Conservation (phyloP, 169 alveolate species). For the Cryptosporidium muris region DNA sequence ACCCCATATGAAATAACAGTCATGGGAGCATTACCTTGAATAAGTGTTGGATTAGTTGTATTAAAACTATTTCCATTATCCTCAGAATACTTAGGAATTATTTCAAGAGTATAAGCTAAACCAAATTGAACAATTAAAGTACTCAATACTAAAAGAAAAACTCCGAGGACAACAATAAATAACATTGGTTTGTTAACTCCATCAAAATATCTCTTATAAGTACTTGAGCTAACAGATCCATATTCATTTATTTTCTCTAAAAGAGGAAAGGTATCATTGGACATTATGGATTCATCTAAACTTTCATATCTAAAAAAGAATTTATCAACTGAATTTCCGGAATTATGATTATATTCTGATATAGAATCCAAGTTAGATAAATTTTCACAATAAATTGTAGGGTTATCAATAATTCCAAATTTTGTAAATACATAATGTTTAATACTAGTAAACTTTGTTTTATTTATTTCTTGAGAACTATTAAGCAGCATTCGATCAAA, state of each 20-base stretch:
- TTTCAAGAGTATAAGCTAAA: conserved; percentile 26
- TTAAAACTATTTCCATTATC: neutral
- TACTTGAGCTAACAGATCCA: conserved; percentile 50
- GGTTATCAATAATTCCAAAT: conserved; percentile 40
- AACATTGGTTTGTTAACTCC: conserved; percentile 23
- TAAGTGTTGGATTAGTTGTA: neutral
- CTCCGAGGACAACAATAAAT: conserved; percentile 17
- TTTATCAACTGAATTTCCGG: neutral
- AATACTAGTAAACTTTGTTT: conserved; percentile 11
- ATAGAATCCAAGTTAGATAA: neutral
- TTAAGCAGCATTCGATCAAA: neutral
- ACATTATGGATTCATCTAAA: conserved; percentile 15
- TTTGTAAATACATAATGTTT: conserved; percentile 46
- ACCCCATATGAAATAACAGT: conserved; percentile 53
- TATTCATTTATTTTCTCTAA: conserved; percentile 35
- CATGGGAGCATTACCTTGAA: conserved; percentile 51
- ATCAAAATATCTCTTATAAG: conserved; percentile 27
- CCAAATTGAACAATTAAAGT: conserved; percentile 47
- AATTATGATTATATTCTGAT: neutral
- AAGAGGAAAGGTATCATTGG: conserved; percentile 41
- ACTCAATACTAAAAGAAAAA: conserved; percentile 30
- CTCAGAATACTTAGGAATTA: conserved; percentile 5
- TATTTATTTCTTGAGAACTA: too few species aligned
- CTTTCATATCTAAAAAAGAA: neutral
- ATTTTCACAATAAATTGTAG: neutral